Base-by-base conservation (phyloP, 148 eudicot genomes). In the Fagopyrum tataricum region DNA sequence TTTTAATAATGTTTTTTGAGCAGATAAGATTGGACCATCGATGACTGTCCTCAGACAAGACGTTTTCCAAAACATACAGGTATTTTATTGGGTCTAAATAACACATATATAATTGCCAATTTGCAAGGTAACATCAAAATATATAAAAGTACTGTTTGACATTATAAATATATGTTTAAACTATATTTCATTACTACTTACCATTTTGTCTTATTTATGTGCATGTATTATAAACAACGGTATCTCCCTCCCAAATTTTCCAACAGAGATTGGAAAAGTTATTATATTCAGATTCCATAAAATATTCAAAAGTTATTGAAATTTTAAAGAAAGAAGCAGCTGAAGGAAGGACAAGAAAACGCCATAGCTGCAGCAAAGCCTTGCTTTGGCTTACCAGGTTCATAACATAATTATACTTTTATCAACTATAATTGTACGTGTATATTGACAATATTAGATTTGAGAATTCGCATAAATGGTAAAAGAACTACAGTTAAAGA, bases 301-400 rank as follows among this genome's bases (percentile, higher is more conserved):
- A 56, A 6, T 86, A 90, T 79, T 76, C 89, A 71, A 88, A 90
- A 62, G 75, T 85, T 82, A 87, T 89, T 23, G 94, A 90, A 82
- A 90, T 93, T 61, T 67, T 90, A 69, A 90, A 85, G 81, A 89
- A 88, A 78, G 98, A 93, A 77, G 81, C 80, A 4, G 80, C 48
- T 70, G 94, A 90, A 72, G 82, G 90, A 72, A 82, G 71, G 26
- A 87, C 94, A 52, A 86, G 82, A 78, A 87, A 82, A 67, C 74
- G 75, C 68, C 83, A 84, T 52, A 88, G 89, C 69, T 87, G 86
- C 69, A 84, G 86, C 74, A 90, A 83, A 78, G 92, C 96, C 70
- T 79, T 93, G 76, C 75, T 93, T 59, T 93, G 98, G 98, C 96
- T 93, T 44, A 90, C 88, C 67, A 86, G 98, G 98, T 90, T 82